These are phyloP conservation scores for Mycena floridula DNA, from an alignment of 768 basidiomycete genomes.

Conservation along the genomic window DNA sequence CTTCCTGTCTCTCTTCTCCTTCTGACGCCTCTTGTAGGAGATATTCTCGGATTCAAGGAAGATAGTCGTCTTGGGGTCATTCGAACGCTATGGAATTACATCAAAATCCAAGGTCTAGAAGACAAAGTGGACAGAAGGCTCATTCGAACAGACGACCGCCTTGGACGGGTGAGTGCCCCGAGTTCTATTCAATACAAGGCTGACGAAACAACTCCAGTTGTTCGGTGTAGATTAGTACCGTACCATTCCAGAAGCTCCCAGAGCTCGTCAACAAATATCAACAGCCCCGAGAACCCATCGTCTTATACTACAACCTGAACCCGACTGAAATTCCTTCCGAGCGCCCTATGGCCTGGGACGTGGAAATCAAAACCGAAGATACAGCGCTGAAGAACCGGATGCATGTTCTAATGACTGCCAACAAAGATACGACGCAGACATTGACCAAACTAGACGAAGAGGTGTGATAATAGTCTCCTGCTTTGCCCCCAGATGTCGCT, in stretches of 20 bases:
- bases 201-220: slow-evolving; percentile 35
- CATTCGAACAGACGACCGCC: slow-evolving; percentile 62
- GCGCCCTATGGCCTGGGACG: slow-evolving; percentile 74
- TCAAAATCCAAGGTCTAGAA: slow-evolving; percentile 78
- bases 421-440: slow-evolving; percentile 63
- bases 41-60: slow-evolving; percentile 73
- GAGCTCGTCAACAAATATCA: slow-evolving; percentile 82
- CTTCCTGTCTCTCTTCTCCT: neutral
- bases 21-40: slow-evolving; percentile 33
- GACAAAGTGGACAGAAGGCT: slow-evolving; percentile 74
- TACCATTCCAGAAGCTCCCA: slow-evolving; percentile 76
- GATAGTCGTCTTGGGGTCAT: slow-evolving; percentile 79
- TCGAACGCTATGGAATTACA: slow-evolving; percentile 86
- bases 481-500: no score
- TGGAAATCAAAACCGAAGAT: slow-evolving; percentile 88
- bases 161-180: slow-evolving; percentile 46
- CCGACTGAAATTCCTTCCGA: slow-evolving; percentile 60
- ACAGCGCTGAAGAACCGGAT: slow-evolving; percentile 65
- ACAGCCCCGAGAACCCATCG: slow-evolving; percentile 68
- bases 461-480: no score
- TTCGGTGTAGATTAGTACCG: slow-evolving; percentile 63
- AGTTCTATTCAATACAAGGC: neutral
- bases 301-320: slow-evolving; percentile 72
- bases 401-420: slow-evolving; percentile 61
- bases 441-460: slow-evolving; percentile 82